Evolutionary conservation across 176 grass and related monocot genomes (phyloP), one percentile per base, ranked within the genome.

Genomic region (Saccharum spontaneum): DNA sequence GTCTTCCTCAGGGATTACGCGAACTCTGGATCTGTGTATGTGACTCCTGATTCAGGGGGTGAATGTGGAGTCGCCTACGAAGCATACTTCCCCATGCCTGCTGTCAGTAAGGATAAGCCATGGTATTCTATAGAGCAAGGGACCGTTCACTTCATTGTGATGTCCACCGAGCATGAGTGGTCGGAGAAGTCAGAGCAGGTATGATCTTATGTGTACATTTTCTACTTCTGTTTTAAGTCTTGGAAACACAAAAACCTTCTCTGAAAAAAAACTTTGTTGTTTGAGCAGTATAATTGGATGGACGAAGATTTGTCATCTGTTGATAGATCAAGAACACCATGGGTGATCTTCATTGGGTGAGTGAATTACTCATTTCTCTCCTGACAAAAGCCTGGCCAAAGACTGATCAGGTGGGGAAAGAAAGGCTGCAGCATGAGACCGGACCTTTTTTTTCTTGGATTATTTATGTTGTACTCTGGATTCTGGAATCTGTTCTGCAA

Each of bases 91-190:
- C 94, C 81, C 48, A 97, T 97, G 94, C 94, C 92, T 22, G 12
- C 77, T 54, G 41, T 31, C 4, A 15, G 41, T 48, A 92, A 87
- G 76, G 92, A 97, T 55, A 84, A 90, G 73, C 94, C 94, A n/a
- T 97, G 94, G 94, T 97, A 94, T 44, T 92, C 92, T 2, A 92
- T 97, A 30, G 90, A 97, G 77, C 87, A 97, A 90, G 94, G 91
- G 37, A 91, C 77, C 11, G 73, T 92, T 63, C 94, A 94, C 80
- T 97, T 97, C 88, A 22, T 89, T 55, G 79, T 97, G 30, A 97
- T 97, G 76, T 97, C 92, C 7, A 97, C 94, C 3, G 94, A 97
- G 68, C 90, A 97, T 43, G 4, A 83, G 6, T 97, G 92, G 92
- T 84, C 90, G n/a, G 75, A 80, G 31, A 90, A 89, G 50, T 97